phyloP scores from a whole-genome alignment of 2,329 filamentous ascomycete species.

The Fusarium sp. region DNA sequence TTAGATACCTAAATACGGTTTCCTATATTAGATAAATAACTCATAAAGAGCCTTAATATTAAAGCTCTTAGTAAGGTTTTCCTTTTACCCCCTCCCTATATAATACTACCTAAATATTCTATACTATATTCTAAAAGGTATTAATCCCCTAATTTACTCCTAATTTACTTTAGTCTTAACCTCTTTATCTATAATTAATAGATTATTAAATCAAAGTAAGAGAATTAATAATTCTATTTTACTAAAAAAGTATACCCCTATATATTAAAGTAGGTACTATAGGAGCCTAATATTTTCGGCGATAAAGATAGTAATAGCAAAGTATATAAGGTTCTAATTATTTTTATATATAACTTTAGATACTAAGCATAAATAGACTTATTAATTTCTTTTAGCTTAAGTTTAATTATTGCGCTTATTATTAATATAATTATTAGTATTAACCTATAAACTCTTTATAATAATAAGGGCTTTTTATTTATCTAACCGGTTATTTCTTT shows the following conservation, averaged over 20 bases:
- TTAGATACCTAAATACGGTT: neutral
- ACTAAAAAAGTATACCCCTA: slow-evolving; percentile 1
- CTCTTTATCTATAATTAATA: neutral
- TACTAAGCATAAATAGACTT: slow-evolving; percentile 10
- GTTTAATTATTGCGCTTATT: neutral
- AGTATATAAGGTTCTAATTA: slow-evolving; percentile 5
- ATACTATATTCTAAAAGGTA: neutral
- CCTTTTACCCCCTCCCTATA: slow-evolving; percentile 2
- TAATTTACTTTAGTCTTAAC: slow-evolving; percentile 7
- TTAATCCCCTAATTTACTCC: neutral
- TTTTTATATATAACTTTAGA: slow-evolving; percentile 5
- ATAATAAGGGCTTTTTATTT: neutral
- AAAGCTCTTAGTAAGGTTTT: neutral
- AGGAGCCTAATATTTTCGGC: neutral
- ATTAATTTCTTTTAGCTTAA: neutral
- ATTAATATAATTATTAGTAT: neutral
- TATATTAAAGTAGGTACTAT: neutral
- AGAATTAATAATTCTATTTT: slow-evolving; percentile 1
- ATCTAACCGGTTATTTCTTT: neutral
- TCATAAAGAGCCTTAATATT: neutral
- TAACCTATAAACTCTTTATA: neutral
- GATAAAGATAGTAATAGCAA: neutral
- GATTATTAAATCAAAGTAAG: neutral
- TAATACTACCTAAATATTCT: neutral
- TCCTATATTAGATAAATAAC: slow-evolving; percentile 3